A percentile compares a stretch with the other conserved stretches of the same genome.
These are phyloP conservation scores for Cladophialophora yegresii DNA, from an alignment of 2,329 filamentous ascomycete genomes.

Conservation along the genomic window DNA sequence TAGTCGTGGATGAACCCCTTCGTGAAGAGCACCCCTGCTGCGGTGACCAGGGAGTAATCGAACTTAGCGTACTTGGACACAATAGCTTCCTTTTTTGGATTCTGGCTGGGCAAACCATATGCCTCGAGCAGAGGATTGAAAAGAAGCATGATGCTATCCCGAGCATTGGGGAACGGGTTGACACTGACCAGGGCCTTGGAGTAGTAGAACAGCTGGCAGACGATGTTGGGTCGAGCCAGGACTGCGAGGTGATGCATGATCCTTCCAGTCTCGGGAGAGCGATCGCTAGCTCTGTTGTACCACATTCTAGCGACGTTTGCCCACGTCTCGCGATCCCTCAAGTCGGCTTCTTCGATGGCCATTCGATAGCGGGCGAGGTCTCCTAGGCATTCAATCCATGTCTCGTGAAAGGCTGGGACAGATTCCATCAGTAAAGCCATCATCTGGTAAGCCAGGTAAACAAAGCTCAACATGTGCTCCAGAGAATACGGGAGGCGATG, in stretches of 20 bases:
- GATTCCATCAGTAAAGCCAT: constrained; percentile 85
- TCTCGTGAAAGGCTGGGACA: constrained; percentile 77
- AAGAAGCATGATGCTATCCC: constrained; percentile 58
- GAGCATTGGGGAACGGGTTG: constrained; percentile 58
- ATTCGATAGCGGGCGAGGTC: constrained; percentile 84
- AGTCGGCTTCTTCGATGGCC: constrained; percentile 84
- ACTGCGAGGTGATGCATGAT: constrained; percentile 86
- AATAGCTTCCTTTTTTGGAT: constrained; percentile 39
- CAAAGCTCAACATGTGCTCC: constrained; percentile 89
- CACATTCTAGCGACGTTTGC: constrained; percentile 75
- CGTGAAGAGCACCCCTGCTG: constrained; percentile 55
- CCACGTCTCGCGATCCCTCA: constrained; percentile 77
- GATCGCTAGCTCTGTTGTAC: constrained; percentile 81
- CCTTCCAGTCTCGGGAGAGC: constrained; percentile 71
- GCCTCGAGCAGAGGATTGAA: constrained; percentile 54
- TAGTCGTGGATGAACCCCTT: constrained; percentile 44
- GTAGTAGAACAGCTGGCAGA: constrained; percentile 60
- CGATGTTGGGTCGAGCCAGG: constrained; percentile 58
- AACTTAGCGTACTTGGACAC: constrained; percentile 40
- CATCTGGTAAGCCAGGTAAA: constrained; percentile 87
- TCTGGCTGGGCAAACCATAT: neutral
- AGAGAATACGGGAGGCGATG: constrained; percentile 72
- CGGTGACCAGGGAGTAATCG: constrained; percentile 55
- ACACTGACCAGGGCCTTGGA: constrained; percentile 59
- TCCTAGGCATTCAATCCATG: constrained; percentile 91